Conservation (phyloP, 208 protist species). For the Leptomonas seymouri region DNA sequence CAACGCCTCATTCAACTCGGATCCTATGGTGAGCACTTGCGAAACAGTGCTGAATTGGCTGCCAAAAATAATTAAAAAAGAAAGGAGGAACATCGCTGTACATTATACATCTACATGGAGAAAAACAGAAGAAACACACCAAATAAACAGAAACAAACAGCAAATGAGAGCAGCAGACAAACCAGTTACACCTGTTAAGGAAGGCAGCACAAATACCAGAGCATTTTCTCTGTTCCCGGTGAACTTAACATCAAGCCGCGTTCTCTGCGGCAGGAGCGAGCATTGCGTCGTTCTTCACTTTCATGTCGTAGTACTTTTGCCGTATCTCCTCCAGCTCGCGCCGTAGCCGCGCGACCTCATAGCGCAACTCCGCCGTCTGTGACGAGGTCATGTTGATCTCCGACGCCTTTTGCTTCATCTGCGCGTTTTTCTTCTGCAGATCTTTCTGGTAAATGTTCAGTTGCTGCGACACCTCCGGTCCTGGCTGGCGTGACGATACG, state of each 20-base stretch:
- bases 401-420: slow-evolving; percentile 94
- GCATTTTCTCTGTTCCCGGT: background rate
- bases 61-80: background rate
- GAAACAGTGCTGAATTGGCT: no score
- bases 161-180: background rate
- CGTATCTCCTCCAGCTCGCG: slow-evolving; percentile 96
- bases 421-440: slow-evolving; percentile 90
- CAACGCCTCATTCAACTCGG: no score
- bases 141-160: slow-evolving; percentile 8
- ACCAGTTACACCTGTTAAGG: background rate
- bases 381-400: slow-evolving; percentile 91
- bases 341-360: slow-evolving; percentile 92
- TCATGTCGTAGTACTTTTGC: slow-evolving; percentile 94
- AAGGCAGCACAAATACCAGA: background rate
- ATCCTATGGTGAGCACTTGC: no score
- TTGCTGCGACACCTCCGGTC: slow-evolving; percentile 95
- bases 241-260: background rate
- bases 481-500: slow-evolving; percentile 94
- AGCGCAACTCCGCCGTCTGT: slow-evolving; percentile 91
- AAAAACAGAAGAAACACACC: background rate
- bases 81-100: background rate
- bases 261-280: background rate
- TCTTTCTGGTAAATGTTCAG: slow-evolving; percentile 94
- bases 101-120: background rate
- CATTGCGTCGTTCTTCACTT: slow-evolving; percentile 74